phyloP scores from a whole-genome alignment of 2,329 filamentous ascomycete species.

The Penicillium sp. region DNA sequence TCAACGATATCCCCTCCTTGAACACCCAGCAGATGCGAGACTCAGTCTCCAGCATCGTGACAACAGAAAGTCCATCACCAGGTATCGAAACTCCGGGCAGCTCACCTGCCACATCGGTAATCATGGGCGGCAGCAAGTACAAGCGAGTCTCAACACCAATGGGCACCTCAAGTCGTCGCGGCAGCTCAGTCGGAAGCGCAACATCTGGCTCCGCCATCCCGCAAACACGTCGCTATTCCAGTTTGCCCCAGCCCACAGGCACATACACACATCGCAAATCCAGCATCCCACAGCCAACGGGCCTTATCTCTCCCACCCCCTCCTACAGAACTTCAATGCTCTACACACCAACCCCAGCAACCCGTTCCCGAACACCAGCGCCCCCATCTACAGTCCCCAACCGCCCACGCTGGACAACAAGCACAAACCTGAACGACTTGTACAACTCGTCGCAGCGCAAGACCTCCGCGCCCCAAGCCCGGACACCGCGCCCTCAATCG shows the following conservation, averaged over 20 bases:
- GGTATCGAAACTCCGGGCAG: constrained; percentile 68
- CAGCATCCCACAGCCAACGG: constrained; percentile 35
- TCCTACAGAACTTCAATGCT: constrained; percentile 41
- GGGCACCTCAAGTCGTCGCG: constrained; percentile 46
- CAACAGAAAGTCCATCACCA: constrained; percentile 69
- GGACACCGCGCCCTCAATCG: constrained; percentile 38
- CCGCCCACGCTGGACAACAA: constrained; percentile 70
- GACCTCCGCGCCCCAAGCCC: constrained; percentile 25
- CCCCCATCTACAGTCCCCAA: constrained; percentile 46
- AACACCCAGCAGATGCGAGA: constrained; percentile 76
- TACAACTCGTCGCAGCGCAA: constrained; percentile 55
- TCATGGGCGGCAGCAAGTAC: constrained; percentile 52
- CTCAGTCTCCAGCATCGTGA: constrained; percentile 88
- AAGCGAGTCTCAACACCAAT: constrained; percentile 47
- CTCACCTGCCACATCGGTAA: constrained; percentile 64
- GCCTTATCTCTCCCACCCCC: constrained; percentile 35
- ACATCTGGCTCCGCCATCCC: constrained; percentile 40
- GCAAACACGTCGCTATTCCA: constrained; percentile 47
- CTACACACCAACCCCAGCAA: constrained; percentile 50
- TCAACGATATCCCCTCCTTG: constrained; percentile 65
- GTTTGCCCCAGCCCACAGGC: constrained; percentile 41
- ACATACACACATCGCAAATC: constrained; percentile 35
- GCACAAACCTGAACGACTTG: constrained; percentile 61
- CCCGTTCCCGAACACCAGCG: constrained; percentile 43
- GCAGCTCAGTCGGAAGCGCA: constrained; percentile 44